Conservation (phyloP, 768 basidiomycete genomes). For the Suillus spraguei region DNA sequence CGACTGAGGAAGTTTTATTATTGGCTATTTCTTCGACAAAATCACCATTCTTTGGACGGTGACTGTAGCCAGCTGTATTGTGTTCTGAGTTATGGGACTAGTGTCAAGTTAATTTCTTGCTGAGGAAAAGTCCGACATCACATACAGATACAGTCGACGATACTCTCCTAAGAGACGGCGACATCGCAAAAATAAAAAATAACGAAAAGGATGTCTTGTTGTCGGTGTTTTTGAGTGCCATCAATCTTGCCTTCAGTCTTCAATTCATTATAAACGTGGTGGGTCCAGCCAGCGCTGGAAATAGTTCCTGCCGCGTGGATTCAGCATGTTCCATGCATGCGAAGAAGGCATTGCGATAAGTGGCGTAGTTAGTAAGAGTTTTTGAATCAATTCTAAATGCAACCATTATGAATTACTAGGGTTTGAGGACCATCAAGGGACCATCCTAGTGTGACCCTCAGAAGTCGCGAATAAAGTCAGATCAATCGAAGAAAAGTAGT, state of each 20-base stretch:
- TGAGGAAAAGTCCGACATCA: neutral
- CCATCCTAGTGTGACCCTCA: no score
- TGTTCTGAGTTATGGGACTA: neutral
- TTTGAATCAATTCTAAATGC: no score
- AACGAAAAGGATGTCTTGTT: neutral
- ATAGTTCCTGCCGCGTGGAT: neutral
- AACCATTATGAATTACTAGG: no score
- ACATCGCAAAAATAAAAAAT: neutral
- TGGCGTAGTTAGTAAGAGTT: no score
- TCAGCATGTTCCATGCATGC: no score
- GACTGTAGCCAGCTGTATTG: neutral
- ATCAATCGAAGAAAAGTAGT: no score
- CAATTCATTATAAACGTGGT: no score
- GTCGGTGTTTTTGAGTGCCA: neutral
- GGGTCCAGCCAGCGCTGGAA: neutral
- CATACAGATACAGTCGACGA: neutral
- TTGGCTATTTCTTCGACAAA: slow-evolving; percentile 28
- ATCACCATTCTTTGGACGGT: neutral
- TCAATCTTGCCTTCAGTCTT: neutral
- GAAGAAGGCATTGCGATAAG: no score
- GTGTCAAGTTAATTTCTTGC: neutral
- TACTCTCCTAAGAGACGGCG: neutral
- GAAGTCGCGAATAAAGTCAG: no score
- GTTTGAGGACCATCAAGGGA: no score
- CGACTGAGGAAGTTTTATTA: no score